Base-by-base conservation (phyloP, 805 yeast species). In the Saturnispora sanitii region DNA sequence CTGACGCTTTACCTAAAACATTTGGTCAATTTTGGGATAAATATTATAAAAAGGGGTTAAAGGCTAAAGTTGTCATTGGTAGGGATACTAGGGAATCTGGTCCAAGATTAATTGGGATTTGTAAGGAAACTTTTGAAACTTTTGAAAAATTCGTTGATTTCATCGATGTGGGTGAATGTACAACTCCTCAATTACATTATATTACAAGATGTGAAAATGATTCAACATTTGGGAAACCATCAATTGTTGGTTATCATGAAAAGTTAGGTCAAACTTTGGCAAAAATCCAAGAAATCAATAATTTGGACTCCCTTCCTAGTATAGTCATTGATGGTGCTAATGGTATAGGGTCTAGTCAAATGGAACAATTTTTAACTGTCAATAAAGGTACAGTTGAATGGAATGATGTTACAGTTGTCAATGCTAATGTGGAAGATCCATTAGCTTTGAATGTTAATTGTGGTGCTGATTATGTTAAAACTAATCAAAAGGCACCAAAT, bases 401-500 rank as follows among this genome's bases (percentile, higher is more conserved):
- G 15, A 58, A 66, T n/a, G n/a, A n/a, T 0, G 59, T 69, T 40
- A 49, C 21, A 11, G 52, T 69, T 20, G 70, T 79, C 17, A 87
- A 87, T 54, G 73, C 66, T 40, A 58, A 71, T 12, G 77, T 68
- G 51, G 51, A 63, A 16, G 55, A 61, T 13, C 87, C 95, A 1
- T 56, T 64, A 2, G 56, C 65, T 21, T 70, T 92, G 49, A 92
- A 92, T 58, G 73, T 65, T 19, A 70, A 76, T 38, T 90, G 97
- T 56, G 98, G 98, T 40, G 97, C 98, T 6, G 98, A 92, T 60
- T 90, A 62, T 54, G 98, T 92, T 41, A 92, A 92, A 61, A 86
- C 96, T 3, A 76, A 78, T 57, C 97, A 92, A 55, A 68, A 62
- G 41, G 67, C 82, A 34, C 98, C 98, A 6, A 58, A 65, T 3